A percentile compares a stretch with the other conserved stretches of the same genome.
Evolutionary conservation across 805 yeast species (phyloP).

Genomic region (Saturnispora hagleri): DNA sequence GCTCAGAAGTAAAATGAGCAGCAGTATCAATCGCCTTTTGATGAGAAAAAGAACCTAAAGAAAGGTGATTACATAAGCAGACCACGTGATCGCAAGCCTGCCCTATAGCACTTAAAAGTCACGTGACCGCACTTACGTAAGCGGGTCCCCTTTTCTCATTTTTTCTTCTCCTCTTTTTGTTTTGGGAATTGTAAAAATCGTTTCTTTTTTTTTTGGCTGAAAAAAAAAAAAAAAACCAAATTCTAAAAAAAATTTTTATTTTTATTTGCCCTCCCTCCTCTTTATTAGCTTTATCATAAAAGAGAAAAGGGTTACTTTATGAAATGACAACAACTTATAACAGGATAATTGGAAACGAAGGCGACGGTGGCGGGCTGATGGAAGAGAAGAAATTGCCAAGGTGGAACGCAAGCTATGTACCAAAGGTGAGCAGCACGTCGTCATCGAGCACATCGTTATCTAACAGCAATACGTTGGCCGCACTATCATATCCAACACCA

Average conservation of each 20-base stretch:
- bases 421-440: background rate
- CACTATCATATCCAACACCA: constrained; percentile 9
- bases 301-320: background rate
- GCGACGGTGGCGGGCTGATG: background rate
- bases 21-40: no score
- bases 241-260: background rate
- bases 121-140: background rate
- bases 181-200: constrained; percentile 19
- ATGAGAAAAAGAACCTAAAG: no score
- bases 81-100: no score
- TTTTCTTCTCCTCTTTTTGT: background rate
- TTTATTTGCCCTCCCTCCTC: background rate
- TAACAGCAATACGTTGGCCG: background rate
- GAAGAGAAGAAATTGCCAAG: background rate
- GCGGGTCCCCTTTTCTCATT: background rate
- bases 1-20: no score
- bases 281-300: background rate
- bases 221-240: no score
- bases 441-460: background rate
- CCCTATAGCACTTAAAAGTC: no score
- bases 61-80: no score
- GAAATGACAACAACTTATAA: constrained; percentile 1
- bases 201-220: background rate
- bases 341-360: background rate
- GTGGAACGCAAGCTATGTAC: background rate